Evolutionary conservation across 2,329 filamentous ascomycete species (phyloP), one percentile per base, ranked within the genome.

Genomic region (Beauveria brongniartii): DNA sequence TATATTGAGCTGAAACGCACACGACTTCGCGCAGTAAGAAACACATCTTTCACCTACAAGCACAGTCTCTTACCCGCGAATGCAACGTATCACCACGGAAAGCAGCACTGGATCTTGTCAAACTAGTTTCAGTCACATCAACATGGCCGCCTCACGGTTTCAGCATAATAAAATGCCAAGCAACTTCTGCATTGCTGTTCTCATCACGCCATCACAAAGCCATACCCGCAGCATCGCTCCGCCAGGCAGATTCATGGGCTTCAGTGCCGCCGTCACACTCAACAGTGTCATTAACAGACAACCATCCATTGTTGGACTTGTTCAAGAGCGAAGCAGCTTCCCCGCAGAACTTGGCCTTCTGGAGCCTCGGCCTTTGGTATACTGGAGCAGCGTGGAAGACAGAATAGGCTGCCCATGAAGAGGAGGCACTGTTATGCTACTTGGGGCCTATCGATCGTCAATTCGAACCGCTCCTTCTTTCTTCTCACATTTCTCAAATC

Each of bases 361-460:
- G 28, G 84, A 87, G 72, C 84, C 84, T 2, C 74, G 84, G 48
- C 84, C 84, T 12, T 77, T 85, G 41, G 82, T 85, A 58, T 86
- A 85, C 73, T 87, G 83, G 80, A 82, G 81, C 65, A 82, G 84
- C 44, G 71, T 87, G 53, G 84, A 86, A 72, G 84, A 86, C 74
- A 77, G 82, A 57, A 83, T 86, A 69, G 74, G 75, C 48, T 73
- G 72, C 22, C 72, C 78, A 16, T 59, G n/a, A 59, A 22, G 55
- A 26, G 24, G 4, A 2, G 5, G 14, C 16, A 24, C 40, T 16
- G 3, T 37, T 22, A 20, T 28, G 8, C 16, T 18, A 22, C 2
- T 6, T 18, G 20, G n/a, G 10, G 14, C 28, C 9, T 20, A 28
- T 37, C 14, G n/a, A n/a, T 41, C 5, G 10, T 24, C 8, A 2